These are phyloP conservation scores for Penicillium frequentans DNA, from an alignment of 2,329 filamentous ascomycete species.

Conservation along the genomic window DNA sequence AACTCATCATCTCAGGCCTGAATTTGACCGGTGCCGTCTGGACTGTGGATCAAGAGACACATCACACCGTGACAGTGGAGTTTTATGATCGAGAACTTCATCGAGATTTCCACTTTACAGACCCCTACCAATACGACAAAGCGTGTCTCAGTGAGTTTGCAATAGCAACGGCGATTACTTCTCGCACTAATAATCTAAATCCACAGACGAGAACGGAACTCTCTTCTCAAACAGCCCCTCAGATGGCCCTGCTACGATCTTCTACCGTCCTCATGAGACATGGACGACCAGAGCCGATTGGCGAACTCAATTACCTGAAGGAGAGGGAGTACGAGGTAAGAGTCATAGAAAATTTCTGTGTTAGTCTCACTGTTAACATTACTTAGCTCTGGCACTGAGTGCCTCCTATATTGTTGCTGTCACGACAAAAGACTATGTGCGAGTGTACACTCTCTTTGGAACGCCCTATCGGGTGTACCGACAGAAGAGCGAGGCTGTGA, in stretches of 20 bases:
- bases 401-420: slow-evolving; percentile 88
- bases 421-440: slow-evolving; percentile 83
- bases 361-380: slow-evolving; percentile 2
- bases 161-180: not conserved
- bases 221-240: slow-evolving; percentile 79
- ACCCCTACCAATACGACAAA: slow-evolving; percentile 94
- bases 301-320: slow-evolving; percentile 80
- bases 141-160: slow-evolving; percentile 70
- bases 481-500: slow-evolving; percentile 90
- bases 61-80: slow-evolving; percentile 92
- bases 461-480: slow-evolving; percentile 86
- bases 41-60: slow-evolving; percentile 93
- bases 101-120: slow-evolving; percentile 95
- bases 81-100: slow-evolving; percentile 95
- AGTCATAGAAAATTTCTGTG: not conserved
- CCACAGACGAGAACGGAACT: slow-evolving; percentile 69
- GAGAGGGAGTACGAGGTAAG: slow-evolving; percentile 71
- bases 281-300: slow-evolving; percentile 92
- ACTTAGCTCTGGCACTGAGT: slow-evolving; percentile 76
- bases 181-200: slow-evolving; percentile 19
- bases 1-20: slow-evolving; percentile 51
- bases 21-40: slow-evolving; percentile 94
- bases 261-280: slow-evolving; percentile 94
- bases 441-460: slow-evolving; percentile 90
- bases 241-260: slow-evolving; percentile 75